These are phyloP conservation scores for Murraya paniculata DNA, from an alignment of 345 rosid genomes.

Conservation along the genomic window DNA sequence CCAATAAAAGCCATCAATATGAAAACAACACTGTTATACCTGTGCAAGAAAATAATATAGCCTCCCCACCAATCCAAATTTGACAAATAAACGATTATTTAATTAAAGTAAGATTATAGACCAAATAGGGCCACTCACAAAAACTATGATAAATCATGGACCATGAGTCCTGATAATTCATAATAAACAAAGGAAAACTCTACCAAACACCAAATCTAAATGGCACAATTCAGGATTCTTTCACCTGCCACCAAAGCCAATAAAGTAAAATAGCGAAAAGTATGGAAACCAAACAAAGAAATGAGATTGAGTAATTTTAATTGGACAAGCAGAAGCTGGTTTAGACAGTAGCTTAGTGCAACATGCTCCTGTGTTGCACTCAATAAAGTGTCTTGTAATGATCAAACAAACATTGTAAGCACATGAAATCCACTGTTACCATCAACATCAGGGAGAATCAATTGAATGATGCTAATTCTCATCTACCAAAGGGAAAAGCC, in stretches of 20 bases:
- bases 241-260: background rate
- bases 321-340: background rate
- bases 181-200: conserved; percentile 5
- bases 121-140: background rate
- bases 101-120: background rate
- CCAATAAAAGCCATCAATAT: background rate
- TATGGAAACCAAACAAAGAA: background rate
- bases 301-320: background rate
- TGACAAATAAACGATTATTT: background rate
- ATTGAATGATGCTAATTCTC: conserved; percentile 19
- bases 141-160: background rate
- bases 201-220: background rate
- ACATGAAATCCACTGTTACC: conserved; percentile 20
- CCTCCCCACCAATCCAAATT: background rate
- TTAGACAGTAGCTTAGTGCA: background rate
- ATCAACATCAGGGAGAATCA: conserved; percentile 13
- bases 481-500: conserved; percentile 9
- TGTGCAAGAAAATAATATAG: background rate
- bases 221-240: background rate
- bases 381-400: background rate
- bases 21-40: background rate
- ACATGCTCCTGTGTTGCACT: conserved; percentile 2
- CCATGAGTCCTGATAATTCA: background rate
- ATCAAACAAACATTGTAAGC: background rate
- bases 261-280: background rate